A percentile compares a stretch with the other conserved stretches of the same genome.
phyloP scores from a whole-genome alignment of 129 eudicot genomes.

The Tagetes erecta region DNA sequence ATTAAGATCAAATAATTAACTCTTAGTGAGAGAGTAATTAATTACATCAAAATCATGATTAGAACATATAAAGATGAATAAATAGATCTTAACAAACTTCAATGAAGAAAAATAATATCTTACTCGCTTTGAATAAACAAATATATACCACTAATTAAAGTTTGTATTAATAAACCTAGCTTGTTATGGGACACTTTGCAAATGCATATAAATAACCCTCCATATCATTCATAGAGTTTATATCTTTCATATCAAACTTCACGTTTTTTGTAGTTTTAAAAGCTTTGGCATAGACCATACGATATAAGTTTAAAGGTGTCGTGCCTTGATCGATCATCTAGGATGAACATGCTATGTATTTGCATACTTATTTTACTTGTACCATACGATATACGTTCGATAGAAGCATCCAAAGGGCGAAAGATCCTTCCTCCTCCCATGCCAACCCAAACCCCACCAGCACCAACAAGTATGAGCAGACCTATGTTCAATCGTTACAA shows the following conservation, averaged over 20 bases:
- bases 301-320: not conserved
- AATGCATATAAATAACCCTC: slow-evolving; percentile 35
- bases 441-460: slow-evolving; percentile 3
- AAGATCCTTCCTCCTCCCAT: slow-evolving; percentile 29
- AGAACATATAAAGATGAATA: too few species aligned
- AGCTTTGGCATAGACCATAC: slow-evolving; percentile 12
- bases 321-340: not conserved
- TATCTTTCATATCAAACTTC: slow-evolving; percentile 13
- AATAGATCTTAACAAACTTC: too few species aligned
- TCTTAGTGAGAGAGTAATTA: too few species aligned
- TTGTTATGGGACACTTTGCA: slow-evolving; percentile 63
- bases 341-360: slow-evolving; percentile 18
- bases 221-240: slow-evolving; percentile 3
- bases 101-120: not conserved
- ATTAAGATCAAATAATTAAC: too few species aligned
- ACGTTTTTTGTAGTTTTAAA: not conserved
- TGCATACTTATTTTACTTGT: slow-evolving; percentile 29
- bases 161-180: slow-evolving; percentile 28
- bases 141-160: slow-evolving; percentile 33
- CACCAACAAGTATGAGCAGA: slow-evolving; percentile 8
- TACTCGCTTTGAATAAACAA: not conserved
- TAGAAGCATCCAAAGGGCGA: slow-evolving; percentile 28
- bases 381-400: slow-evolving; percentile 18
- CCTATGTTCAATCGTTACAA: slow-evolving; percentile 30
- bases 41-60: too few species aligned